phyloP scores from a whole-genome alignment of 176 grass and related monocot genomes.

The Dactylis glomerata region DNA sequence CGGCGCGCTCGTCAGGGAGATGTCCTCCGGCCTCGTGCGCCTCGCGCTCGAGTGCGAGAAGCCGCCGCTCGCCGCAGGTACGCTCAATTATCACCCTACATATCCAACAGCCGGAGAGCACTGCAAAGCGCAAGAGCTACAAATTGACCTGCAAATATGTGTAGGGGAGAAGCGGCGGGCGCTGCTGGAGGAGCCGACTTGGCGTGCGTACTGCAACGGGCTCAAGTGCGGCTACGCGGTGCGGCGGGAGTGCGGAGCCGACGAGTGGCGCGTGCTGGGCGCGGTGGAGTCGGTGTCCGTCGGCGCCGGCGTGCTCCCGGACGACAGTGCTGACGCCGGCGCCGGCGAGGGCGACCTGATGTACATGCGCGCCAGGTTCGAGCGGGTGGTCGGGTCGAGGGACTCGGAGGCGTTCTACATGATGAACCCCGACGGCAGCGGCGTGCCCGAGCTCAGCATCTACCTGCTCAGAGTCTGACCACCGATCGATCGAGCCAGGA shows the following conservation, averaged over 20 bases:
- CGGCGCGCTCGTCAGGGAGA: slow-evolving; percentile 83
- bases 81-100: neutral
- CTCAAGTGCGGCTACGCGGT: slow-evolving; percentile 87
- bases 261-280: slow-evolving; percentile 67
- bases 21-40: slow-evolving; percentile 89
- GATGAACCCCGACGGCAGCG: slow-evolving; percentile 81
- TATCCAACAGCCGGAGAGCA: neutral
- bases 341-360: slow-evolving; percentile 64
- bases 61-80: slow-evolving; percentile 35
- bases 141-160: neutral
- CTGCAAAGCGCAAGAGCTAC: neutral
- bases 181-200: slow-evolving; percentile 68
- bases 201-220: slow-evolving; percentile 90
- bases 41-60: slow-evolving; percentile 87
- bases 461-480: slow-evolving; percentile 78
- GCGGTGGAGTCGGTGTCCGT: slow-evolving; percentile 75
- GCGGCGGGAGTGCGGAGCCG: slow-evolving; percentile 63
- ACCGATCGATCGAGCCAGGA: neutral
- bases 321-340: neutral
- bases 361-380: slow-evolving; percentile 91
- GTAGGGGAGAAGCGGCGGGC: slow-evolving; percentile 42
- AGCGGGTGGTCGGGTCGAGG: slow-evolving; percentile 78
- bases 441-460: slow-evolving; percentile 77
- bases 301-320: slow-evolving; percentile 78
- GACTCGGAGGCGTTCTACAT: slow-evolving; percentile 96